Evolutionary conservation across 2,329 filamentous ascomycete genomes (phyloP), one percentile per base, ranked within the genome.

Genomic region (Monosporascus sp.): DNA sequence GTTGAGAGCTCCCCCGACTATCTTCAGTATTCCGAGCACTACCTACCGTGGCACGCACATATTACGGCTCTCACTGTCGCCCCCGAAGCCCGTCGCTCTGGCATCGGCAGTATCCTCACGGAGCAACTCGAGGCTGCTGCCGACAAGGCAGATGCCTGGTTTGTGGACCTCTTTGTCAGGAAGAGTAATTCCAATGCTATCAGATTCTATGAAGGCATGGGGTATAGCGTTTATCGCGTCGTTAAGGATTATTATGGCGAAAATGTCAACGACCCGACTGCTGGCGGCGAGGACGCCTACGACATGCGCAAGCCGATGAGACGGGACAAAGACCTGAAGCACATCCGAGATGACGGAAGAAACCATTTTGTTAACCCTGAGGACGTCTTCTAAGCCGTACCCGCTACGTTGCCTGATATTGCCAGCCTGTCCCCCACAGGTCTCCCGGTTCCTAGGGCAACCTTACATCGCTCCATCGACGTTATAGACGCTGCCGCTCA

Each of bases 11-110:
- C 91, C 52, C 87, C 89, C 17, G 78, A 89, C 45, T 84, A 85
- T 51, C 83, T 88, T 69, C 80, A 84, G 55, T 85, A 85, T 65
- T 94, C 90, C 49, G 81, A 87, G 65, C 91, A 97, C 74, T 96
- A 95, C 74, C 87, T 96, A n/a, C 93, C 93, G n/a, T 97, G 91
- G 90, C 94, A 99, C 75, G 93, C 91, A 20, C 94, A 99, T 73
- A 96, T 99, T 68, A 99, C 94, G 5, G 94, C 93, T 37, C 79
- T 99, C 50, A 97, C 94, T 0, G 90, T 99, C 20, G 87, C 93
- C 0, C 94, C 94, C 0, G 84, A 87, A 53, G 91, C 91, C 49
- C 86, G 94, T 27, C 84, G 94, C 44, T 81, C 94, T 17, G 93
- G 94, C 17, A 88, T 97, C 63, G 94, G 93, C 49, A 90, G 88